Evolutionary conservation across 2,329 filamentous ascomycete species (phyloP).

Genomic region (Exophiala oligosperma): DNA sequence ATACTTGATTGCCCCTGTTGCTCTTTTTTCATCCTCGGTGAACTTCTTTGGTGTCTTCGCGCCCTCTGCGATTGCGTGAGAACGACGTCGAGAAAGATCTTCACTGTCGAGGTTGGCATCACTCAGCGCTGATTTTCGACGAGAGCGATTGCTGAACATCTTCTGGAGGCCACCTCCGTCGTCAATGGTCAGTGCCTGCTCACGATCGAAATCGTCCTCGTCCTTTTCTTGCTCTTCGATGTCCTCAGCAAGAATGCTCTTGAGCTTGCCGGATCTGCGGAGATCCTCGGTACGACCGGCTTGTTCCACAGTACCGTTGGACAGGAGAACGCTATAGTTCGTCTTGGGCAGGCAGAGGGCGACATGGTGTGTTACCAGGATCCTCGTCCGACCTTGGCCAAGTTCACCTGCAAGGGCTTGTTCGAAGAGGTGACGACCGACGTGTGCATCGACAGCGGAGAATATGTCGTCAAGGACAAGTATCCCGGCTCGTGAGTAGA

Average conservation of each 20-base stretch:
- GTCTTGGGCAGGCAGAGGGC: slow-evolving; percentile 68
- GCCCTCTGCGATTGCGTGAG: slow-evolving; percentile 39
- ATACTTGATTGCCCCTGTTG: slow-evolving; percentile 67
- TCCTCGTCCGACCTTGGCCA: slow-evolving; percentile 68
- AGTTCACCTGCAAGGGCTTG: slow-evolving; percentile 72
- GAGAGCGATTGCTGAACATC: slow-evolving; percentile 33
- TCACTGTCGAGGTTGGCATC: slow-evolving; percentile 7
- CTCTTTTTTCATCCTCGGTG: slow-evolving; percentile 71
- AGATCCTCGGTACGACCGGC: slow-evolving; percentile 66
- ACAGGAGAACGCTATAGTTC: slow-evolving; percentile 72
- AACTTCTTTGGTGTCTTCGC: slow-evolving; percentile 62
- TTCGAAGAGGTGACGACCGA: slow-evolving; percentile 76
- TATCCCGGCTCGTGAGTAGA: slow-evolving; percentile 77
- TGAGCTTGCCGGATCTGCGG: slow-evolving; percentile 41
- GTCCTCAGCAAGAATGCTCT: slow-evolving; percentile 42
- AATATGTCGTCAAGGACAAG: slow-evolving; percentile 83
- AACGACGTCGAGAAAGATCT: slow-evolving; percentile 16
- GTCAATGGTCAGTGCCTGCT: slow-evolving; percentile 33
- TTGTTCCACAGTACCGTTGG: slow-evolving; percentile 65
- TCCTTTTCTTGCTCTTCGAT: slow-evolving; percentile 51
- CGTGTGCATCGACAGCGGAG: slow-evolving; percentile 76
- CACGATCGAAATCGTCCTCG: slow-evolving; percentile 36
- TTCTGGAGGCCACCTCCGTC: slow-evolving; percentile 50
- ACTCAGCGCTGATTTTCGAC: slow-evolving; percentile 19
- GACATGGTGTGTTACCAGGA: slow-evolving; percentile 80